Base-by-base conservation (phyloP, 2,329 filamentous ascomycete species). In the Pseudogymnoascus sp. region DNA sequence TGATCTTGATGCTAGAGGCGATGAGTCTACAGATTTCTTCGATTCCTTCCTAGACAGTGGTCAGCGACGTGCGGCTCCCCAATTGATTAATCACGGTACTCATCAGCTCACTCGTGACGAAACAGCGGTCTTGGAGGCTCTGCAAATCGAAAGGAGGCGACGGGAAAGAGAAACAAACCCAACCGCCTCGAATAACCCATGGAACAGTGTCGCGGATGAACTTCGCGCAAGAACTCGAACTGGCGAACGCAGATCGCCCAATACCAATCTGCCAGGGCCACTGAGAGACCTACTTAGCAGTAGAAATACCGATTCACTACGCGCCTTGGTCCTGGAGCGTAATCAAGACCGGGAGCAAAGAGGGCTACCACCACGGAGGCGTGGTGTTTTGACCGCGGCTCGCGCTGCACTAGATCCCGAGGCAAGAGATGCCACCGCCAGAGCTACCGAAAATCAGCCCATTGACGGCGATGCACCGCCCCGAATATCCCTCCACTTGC, bases 41-140 rank as follows among this genome's bases (percentile, higher is more conserved):
- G 50, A 33, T 21, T 56, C 50, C n/a, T 56, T 56, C 50, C 50
- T 56, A 8, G 50, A 56, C 28, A 33, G 28, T 33, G 47, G 47
- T 12, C 50, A 56, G 59, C 33, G 59, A 25, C 59, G 28, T 23
- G 5, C 38, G 21, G 6, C 28, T 59, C 59, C 59, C 18, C 59
- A 23, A 2, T 25, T 25, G 21, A 23, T 42, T 18, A 42, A 60
- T 10, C 33, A 37, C 31, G 59, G 28, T 16, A 18, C 25, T 56
- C 50, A 56, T 33, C 50, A 56, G 0, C 75, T 84, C 31, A 81
- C 78, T 1, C 65, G 78, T 1, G 81, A 83, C 60, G 84, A 87
- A 67, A 81, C 80, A 2, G 72, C 80, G 50, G 81, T 85, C 1
- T 73, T 86, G 2, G 82, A 85, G 64, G 82, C 82, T 2, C 76